Evolutionary conservation across 73 alveolate genomes (phyloP).

Genomic region (Tetrahymena borealis): DNA sequence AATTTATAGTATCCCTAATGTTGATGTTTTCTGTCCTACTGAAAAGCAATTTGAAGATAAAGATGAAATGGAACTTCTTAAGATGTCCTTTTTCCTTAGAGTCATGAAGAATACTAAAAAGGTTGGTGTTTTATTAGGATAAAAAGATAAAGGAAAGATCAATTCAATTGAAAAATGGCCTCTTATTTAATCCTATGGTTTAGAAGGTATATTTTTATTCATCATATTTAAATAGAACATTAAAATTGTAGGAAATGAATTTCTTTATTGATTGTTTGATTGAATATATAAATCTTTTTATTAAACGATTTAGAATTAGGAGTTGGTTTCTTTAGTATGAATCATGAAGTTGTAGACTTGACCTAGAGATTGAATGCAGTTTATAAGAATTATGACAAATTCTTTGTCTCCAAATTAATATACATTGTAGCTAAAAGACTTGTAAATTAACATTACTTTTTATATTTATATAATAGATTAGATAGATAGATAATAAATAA

Average conservation of each 20-base stretch:
- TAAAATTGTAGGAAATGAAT: too few relatives aligned
- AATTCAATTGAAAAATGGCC: not conserved
- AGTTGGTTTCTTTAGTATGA: not conserved
- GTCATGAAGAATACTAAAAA: not conserved
- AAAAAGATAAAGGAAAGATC: not conserved
- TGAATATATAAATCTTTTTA: too few relatives aligned
- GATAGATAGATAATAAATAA: too few relatives aligned
- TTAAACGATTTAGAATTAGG: not conserved
- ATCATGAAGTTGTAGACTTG: not conserved
- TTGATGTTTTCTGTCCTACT: constrained; percentile 19
- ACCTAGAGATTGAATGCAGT: not conserved
- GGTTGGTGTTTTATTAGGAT: not conserved
- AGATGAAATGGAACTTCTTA: not conserved
- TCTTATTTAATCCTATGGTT: not conserved
- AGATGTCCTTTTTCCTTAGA: not conserved
- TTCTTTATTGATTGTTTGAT: too few relatives aligned
- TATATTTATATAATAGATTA: too few relatives aligned
- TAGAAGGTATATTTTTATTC: not conserved
- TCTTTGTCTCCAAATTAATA: not conserved
- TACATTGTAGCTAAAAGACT: not conserved
- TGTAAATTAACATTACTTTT: too few relatives aligned
- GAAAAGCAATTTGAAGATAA: constrained; percentile 10
- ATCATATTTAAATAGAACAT: too few relatives aligned
- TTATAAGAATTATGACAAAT: not conserved
- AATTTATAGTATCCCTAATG: constrained; percentile 15